These are phyloP conservation scores for Mycena epipterygia DNA, from an alignment of 768 basidiomycete genomes.

Conservation along the genomic window DNA sequence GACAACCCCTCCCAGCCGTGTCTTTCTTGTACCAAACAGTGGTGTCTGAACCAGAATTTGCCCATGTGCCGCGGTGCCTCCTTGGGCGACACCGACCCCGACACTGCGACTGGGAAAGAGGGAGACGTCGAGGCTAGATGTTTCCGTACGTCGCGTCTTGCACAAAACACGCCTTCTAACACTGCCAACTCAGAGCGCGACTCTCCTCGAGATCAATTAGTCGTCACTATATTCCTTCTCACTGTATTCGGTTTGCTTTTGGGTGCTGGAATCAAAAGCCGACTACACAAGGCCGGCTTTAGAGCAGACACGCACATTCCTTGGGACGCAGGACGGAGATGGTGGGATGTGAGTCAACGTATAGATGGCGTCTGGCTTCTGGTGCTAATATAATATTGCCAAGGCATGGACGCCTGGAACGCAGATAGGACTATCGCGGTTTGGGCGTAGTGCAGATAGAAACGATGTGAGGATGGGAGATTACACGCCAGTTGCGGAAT, in stretches of 20 bases:
- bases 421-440: conserved; percentile 58
- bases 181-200: conserved; percentile 77
- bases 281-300: conserved; percentile 85
- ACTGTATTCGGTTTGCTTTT: conserved; percentile 89
- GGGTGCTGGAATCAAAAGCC: conserved; percentile 85
- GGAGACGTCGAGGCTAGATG: conserved; percentile 96
- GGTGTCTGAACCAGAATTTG: conserved; percentile 94
- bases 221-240: conserved; percentile 91
- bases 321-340: conserved; percentile 75
- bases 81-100: conserved; percentile 90
- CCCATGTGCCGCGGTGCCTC: conserved; percentile 85
- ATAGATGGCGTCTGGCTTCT: conserved; percentile 25
- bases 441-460: conserved; percentile 58
- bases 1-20: conserved; percentile 93
- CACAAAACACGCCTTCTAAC: conserved; percentile 1
- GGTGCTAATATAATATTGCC: conserved; percentile 1
- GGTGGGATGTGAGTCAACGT: conserved; percentile 83
- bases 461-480: conserved; percentile 53
- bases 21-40: conserved; percentile 93
- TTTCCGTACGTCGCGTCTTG: conserved; percentile 78
- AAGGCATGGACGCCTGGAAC: conserved; percentile 71
- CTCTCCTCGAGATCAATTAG: conserved; percentile 94
- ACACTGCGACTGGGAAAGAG: conserved; percentile 94
- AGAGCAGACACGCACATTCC: conserved; percentile 67
- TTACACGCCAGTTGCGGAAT: conserved; percentile 59